Evolutionary conservation across 208 protist species (phyloP), one percentile per base, ranked within the genome.

Genomic region (Cochliopodium minus): DNA sequence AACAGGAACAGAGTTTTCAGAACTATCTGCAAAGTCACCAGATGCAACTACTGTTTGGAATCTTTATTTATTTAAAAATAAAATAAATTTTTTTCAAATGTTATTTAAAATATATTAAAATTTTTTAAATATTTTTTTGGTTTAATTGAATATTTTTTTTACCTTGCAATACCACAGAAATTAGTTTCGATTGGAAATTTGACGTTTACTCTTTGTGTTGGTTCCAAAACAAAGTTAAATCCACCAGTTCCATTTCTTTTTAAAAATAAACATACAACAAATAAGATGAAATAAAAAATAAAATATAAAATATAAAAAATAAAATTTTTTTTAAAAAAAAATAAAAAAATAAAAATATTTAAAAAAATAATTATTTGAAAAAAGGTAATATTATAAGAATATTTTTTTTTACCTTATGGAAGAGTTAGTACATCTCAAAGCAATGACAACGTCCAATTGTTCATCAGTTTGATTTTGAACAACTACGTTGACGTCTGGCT

Each of bases 381-480:
- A n/a, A n/a, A n/a, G n/a, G n/a, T n/a, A n/a, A n/a, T n/a, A n/a
- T n/a, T n/a, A n/a, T n/a, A n/a, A n/a, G n/a, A n/a, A n/a, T n/a
- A n/a, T n/a, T 10, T 13, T 7, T 17, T 30, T 1, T 15, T 46
- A 29, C 9, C 34, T 25, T 17, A 66, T 28, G 15, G 33, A 25
- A 3, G 61, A 32, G 25, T 61, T 49, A 13, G 26, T 29, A 22
- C 15, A 38, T 26, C 40, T 23, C 4, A 61, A 11, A 25, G 35
- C 55, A 28, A 66, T 33, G 13, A 39, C 4, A n/a, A 66, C 56
- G 22, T 39, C 25, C 11, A 61, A 34, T 26, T 20, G 1, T 9
- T 2, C 4, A 17, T 40, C 17, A 9, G 62, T 62, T 32, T 39
- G 34, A 46, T 66, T 66, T 29, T 62, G 55, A 0, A 66, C 28